Evolutionary conservation across 2,329 filamentous ascomycete species (phyloP).

Genomic region (Elsinoe perseae): DNA sequence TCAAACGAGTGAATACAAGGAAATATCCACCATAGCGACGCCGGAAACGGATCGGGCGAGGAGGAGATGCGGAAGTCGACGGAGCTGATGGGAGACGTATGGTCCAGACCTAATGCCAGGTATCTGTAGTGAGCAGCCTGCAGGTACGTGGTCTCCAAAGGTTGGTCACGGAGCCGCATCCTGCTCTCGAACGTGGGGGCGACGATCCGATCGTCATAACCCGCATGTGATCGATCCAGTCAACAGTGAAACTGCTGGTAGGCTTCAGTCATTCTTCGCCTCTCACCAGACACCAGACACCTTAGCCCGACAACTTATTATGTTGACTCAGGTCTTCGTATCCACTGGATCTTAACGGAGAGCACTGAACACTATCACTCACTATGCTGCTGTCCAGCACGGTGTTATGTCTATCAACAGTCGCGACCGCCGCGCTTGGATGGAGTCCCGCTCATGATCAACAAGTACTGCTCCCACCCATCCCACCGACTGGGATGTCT

Average conservation of each 20-base stretch:
- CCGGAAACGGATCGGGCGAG: background rate
- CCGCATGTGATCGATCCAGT: too few species aligned
- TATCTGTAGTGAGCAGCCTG: too few species aligned
- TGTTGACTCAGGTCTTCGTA: background rate
- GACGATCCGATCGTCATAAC: too few species aligned
- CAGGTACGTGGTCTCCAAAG: too few species aligned
- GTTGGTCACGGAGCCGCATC: too few species aligned
- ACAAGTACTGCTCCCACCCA: constrained; percentile 18
- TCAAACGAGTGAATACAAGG: background rate
- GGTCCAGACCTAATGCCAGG: background rate
- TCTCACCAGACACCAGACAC: too few species aligned
- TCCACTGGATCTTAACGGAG: background rate
- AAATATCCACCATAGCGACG: background rate
- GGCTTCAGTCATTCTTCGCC: too few species aligned
- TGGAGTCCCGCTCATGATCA: constrained; percentile 4
- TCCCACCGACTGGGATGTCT: background rate
- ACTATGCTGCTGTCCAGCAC: background rate
- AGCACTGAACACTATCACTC: background rate
- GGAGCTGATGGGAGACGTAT: background rate
- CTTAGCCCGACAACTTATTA: background rate
- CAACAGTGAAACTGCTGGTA: too few species aligned
- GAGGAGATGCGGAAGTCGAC: background rate
- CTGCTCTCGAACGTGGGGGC: too few species aligned
- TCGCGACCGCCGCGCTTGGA: background rate
- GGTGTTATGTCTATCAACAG: background rate